Evolutionary conservation across 768 basidiomycete species (phyloP).

Genomic region (Multifurca ochricompacta): DNA sequence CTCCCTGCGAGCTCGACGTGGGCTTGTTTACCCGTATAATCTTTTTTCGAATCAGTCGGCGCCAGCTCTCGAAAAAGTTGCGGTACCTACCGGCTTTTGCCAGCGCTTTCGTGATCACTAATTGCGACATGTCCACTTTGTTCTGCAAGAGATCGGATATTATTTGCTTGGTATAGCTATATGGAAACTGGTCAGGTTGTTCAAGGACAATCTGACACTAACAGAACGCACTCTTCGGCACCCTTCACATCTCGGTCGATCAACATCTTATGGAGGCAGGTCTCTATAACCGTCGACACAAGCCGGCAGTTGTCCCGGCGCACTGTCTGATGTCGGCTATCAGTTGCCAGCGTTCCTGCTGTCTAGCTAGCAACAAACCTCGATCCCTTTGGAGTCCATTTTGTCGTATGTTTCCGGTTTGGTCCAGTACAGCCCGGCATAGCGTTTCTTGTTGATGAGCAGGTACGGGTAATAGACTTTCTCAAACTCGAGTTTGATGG

Average conservation of each 20-base stretch:
- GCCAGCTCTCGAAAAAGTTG: not conserved
- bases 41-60: constrained; percentile 31
- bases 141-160: constrained; percentile 95
- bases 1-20: constrained; percentile 93
- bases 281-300: constrained; percentile 96
- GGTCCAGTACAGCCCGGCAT: constrained; percentile 98
- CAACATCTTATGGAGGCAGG: constrained; percentile 95
- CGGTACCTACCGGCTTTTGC: constrained; percentile 63
- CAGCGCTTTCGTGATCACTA: constrained; percentile 97
- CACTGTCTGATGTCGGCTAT: constrained; percentile 62
- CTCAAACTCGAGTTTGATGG: constrained; percentile 98
- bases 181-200: constrained; percentile 1
- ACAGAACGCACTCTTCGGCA: constrained; percentile 72
- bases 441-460: constrained; percentile 97
- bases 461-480: constrained; percentile 99
- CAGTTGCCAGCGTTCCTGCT: not conserved
- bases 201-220: not conserved
- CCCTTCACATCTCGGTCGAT: constrained; percentile 91
- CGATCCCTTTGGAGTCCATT: constrained; percentile 99
- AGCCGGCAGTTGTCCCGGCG: constrained; percentile 98
- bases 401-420: constrained; percentile 93
- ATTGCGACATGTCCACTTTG: constrained; percentile 96
- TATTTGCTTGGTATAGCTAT: constrained; percentile 84
- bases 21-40: constrained; percentile 92
- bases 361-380: constrained; percentile 43